phyloP scores from a whole-genome alignment of 2,329 filamentous ascomycete genomes.

The Chrysosporium keratinophilum region DNA sequence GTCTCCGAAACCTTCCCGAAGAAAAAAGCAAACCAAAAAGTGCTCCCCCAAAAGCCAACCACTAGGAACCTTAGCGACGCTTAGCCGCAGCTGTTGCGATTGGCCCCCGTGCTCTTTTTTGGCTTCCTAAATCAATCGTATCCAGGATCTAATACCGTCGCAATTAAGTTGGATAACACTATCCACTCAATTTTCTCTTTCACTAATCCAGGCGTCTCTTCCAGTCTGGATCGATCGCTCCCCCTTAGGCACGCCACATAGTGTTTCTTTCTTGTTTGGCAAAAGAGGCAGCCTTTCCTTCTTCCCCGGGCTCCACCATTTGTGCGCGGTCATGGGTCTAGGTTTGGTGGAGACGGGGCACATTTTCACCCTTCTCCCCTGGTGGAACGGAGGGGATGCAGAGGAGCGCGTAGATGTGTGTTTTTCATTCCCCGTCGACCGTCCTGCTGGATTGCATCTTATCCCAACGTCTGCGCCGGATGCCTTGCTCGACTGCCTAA shows the following conservation, averaged over 20 bases:
- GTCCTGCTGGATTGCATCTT: background rate
- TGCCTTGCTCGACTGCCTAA: background rate
- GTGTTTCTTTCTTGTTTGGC: slow-evolving; percentile 9
- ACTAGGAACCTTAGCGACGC: slow-evolving; percentile 6
- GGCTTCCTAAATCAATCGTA: background rate
- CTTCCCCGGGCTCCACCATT: slow-evolving; percentile 16
- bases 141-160: slow-evolving; percentile 8
- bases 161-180: slow-evolving; percentile 1
- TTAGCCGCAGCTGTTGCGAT: slow-evolving; percentile 5
- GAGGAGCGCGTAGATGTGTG: background rate
- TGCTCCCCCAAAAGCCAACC: background rate
- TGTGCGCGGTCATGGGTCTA: slow-evolving; percentile 9
- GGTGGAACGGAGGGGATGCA: no score
- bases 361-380: background rate
- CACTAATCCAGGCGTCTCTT: slow-evolving; percentile 2
- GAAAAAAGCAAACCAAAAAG: background rate
- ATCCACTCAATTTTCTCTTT: slow-evolving; percentile 4
- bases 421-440: background rate
- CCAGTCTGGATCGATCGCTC: slow-evolving; percentile 9
- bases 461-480: background rate
- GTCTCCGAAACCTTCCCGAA: background rate
- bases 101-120: background rate
- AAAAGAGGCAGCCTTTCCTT: slow-evolving; percentile 10
- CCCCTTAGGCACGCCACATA: slow-evolving; percentile 13
- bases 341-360: slow-evolving; percentile 5